Percentiles rank a stretch among this genome's conserved stretches.
phyloP scores from a whole-genome alignment of 106 monocot genomes.

The Hemerocallis citrina region DNA sequence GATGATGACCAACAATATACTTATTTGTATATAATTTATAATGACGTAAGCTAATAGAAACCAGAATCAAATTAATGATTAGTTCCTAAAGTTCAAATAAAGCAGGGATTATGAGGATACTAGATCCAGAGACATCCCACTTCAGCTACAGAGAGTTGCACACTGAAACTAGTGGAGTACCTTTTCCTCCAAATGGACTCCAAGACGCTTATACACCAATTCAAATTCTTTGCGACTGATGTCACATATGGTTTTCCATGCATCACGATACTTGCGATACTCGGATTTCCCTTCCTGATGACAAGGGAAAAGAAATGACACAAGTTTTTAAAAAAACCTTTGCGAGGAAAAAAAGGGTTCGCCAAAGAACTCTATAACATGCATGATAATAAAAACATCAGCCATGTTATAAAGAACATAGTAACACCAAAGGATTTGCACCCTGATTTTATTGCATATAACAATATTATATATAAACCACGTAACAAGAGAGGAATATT shows the following conservation, averaged over 20 bases:
- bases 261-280: slow-evolving; percentile 45
- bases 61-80: background rate
- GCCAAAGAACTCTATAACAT: too few species aligned
- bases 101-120: background rate
- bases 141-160: background rate
- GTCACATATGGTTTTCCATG: slow-evolving; percentile 62
- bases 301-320: background rate
- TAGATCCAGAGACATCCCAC: background rate
- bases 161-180: slow-evolving; percentile 11
- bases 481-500: background rate
- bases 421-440: too few species aligned
- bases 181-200: slow-evolving; percentile 52
- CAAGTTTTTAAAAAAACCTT: background rate
- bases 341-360: too few species aligned
- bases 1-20: background rate
- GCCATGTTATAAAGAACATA: too few species aligned
- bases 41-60: background rate
- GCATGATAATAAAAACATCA: too few species aligned
- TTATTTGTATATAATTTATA: background rate
- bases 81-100: slow-evolving; percentile 1
- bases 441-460: too few species aligned
- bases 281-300: slow-evolving; percentile 34
- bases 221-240: slow-evolving; percentile 59
- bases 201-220: slow-evolving; percentile 43
- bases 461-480: background rate